Conservation (phyloP, 768 basidiomycete species). For the Cantharellus anzutake region DNA sequence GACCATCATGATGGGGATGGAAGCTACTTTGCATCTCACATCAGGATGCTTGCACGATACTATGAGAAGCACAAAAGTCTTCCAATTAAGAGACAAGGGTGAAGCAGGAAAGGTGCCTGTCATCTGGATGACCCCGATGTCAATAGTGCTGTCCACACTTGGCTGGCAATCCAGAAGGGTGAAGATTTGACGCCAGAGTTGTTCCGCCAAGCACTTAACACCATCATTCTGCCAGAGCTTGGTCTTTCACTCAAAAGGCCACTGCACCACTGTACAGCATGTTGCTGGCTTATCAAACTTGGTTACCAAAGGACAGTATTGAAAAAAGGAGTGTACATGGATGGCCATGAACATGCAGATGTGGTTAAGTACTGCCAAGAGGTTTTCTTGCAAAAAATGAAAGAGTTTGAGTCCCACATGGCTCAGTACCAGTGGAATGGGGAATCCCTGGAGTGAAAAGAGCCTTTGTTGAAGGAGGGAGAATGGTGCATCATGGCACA, state of each 20-base stretch:
- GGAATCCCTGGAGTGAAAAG: not conserved
- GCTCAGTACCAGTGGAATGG: not conserved
- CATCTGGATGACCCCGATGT: no score
- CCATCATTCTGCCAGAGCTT: no score
- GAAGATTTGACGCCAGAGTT: no score
- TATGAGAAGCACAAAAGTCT: not conserved
- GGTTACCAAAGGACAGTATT: not conserved
- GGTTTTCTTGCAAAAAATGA: constrained; percentile 13
- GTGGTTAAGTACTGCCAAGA: constrained; percentile 18
- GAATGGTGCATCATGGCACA: constrained; percentile 14
- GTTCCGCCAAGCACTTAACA: no score
- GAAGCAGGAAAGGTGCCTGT: not conserved
- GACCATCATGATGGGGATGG: not conserved
- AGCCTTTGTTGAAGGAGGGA: constrained; percentile 5
- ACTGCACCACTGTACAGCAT: not conserved
- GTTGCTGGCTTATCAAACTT: no score
- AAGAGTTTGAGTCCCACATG: constrained; percentile 1
- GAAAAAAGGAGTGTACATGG: not conserved
- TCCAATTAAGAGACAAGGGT: not conserved
- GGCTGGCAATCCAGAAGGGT: not conserved
- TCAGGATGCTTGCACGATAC: not conserved
- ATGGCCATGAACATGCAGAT: no score
- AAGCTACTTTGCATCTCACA: not conserved
- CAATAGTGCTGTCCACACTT: not conserved
- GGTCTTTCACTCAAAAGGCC: not conserved